Base-by-base conservation (phyloP, 768 basidiomycete species). In the Phallus indusiatus region DNA sequence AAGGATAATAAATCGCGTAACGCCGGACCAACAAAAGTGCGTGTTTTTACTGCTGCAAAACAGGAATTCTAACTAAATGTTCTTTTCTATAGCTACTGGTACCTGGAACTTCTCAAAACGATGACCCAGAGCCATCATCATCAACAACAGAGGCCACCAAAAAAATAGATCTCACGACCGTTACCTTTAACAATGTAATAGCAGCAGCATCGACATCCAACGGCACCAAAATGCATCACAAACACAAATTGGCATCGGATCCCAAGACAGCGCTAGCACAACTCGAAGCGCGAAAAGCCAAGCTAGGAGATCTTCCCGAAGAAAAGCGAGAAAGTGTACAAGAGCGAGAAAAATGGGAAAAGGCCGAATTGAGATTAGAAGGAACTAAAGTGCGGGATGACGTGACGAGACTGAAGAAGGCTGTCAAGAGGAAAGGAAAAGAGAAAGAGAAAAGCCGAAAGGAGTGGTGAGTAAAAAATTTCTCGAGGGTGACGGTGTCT, bases 301-400 rank as follows among this genome's bases (percentile, higher is more conserved):
- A 88, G 65, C 74, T 96, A 1, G 83, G 85, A 0, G 69, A 79
- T 0, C 66, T 98, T 61, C 84, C 91, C 0, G 90, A 88, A 51
- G 93, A 94, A 57, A 90, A 90, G 67, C 82, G 90, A 28, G 86
- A 88, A 65, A 77, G 77, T 49, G 80, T 85, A 12, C 84, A 90
- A 69, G 94, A 94, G 67, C 80, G 80, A 57, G 88, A 94, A 60
- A 83, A 86, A 67, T 97, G 94, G 91, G 82, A 83, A 53, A 95
- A 94, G 73, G 93, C 94, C 0, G 83, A 86, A 67, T 84, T 90
- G 33, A 79, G 91, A 53, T 75, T 96, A 60, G 90, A 90, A 56
- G 96, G 96, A 1, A 85, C 86, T 52, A 99, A 97, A 72, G 85
- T 99, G 33, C 81, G 81, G 53, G 96, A 98, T 65, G 90, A 94